Percentiles rank a stretch among this genome's conserved stretches.
Conservation (phyloP, 1,284 basidiomycete genomes). For the Cryptococcus sp. region DNA sequence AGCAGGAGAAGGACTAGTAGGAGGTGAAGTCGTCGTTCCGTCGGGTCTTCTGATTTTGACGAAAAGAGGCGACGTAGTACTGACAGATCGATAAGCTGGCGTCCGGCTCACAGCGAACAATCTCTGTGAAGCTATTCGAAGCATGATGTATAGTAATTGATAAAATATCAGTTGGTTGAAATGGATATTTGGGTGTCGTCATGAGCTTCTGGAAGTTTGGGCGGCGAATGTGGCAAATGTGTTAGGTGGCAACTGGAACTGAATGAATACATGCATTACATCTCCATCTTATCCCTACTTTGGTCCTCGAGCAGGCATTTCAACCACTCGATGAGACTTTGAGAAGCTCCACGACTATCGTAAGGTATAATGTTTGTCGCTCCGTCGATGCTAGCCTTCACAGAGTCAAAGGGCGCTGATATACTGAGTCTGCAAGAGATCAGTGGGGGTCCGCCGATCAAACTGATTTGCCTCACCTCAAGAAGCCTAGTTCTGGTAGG, state of each 20-base stretch:
- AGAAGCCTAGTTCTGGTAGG: slow-evolving; percentile 9
- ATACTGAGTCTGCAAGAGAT: too few species aligned
- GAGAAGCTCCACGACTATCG: too few species aligned
- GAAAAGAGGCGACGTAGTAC: not conserved
- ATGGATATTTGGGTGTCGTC: not conserved
- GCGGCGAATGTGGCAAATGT: too few species aligned
- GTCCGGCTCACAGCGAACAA: not conserved
- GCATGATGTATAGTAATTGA: not conserved
- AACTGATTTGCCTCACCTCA: slow-evolving; percentile 10
- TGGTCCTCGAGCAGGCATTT: too few species aligned
- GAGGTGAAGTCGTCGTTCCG: not conserved
- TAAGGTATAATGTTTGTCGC: too few species aligned
- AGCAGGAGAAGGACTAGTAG: not conserved
- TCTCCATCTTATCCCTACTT: too few species aligned
- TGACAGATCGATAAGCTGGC: not conserved
- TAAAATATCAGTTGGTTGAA: not conserved
- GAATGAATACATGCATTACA: too few species aligned
- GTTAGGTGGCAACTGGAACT: too few species aligned
- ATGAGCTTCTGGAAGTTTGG: not conserved
- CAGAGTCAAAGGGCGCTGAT: too few species aligned
- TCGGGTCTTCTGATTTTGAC: not conserved
- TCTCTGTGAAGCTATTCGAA: not conserved
- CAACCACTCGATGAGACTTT: too few species aligned
- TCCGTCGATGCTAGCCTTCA: too few species aligned
- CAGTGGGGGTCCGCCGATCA: too few species aligned